These are phyloP conservation scores for Musa balbisiana DNA, from an alignment of 202 grass and related monocot species.

Conservation along the genomic window DNA sequence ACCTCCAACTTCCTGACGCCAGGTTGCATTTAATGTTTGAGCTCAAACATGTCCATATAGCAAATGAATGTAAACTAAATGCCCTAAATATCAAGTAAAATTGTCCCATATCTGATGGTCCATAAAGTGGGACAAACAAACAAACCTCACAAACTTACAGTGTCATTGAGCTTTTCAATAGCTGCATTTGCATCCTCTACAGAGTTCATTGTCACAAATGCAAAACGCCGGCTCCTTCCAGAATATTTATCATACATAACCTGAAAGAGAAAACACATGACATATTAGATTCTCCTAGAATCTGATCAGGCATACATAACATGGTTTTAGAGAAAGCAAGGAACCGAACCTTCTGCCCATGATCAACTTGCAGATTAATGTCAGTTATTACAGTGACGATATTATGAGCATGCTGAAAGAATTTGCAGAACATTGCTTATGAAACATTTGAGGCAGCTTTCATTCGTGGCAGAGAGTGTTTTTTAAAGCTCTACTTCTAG, in stretches of 20 bases:
- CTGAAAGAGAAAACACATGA: slow-evolving; percentile 29
- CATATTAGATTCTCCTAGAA: slow-evolving; percentile 9
- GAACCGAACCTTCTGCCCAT: background rate
- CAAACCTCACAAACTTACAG: slow-evolving; percentile 35
- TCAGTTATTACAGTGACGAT: too few species aligned
- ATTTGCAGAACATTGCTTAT: background rate
- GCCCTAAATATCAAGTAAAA: background rate
- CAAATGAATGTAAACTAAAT: too few species aligned
- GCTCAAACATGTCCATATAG: too few species aligned
- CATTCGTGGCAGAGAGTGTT: too few species aligned
- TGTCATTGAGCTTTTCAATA: slow-evolving; percentile 62
- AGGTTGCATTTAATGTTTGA: slow-evolving; percentile 2
- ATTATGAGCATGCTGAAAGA: background rate
- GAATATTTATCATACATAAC: slow-evolving; percentile 98
- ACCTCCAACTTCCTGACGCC: slow-evolving; percentile 58
- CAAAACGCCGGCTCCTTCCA: slow-evolving; percentile 77
- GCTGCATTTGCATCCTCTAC: slow-evolving; percentile 46
- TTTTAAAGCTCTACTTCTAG: too few species aligned
- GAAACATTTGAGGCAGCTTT: too few species aligned
- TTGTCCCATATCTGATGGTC: background rate
- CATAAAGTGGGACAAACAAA: slow-evolving; percentile 2
- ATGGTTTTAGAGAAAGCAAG: background rate
- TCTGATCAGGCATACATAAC: background rate
- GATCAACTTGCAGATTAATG: background rate
- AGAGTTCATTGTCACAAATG: slow-evolving; percentile 82